Evolutionary conservation across 73 alveolate genomes (phyloP).

Genomic region (Stentor roeselii): DNA sequence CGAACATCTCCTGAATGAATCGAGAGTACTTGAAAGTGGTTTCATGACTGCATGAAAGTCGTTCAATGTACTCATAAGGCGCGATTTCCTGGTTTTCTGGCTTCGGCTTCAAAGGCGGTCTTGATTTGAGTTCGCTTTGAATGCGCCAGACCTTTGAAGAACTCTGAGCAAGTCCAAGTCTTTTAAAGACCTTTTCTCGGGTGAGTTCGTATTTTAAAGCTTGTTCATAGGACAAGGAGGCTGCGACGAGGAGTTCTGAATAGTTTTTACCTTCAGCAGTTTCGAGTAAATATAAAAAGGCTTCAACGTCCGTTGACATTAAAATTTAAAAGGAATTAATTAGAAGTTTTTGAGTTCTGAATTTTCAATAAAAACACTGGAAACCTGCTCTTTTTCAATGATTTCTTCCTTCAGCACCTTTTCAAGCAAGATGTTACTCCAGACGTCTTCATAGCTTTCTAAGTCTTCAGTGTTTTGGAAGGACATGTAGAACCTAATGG

Average conservation of each 20-base stretch:
- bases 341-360: neutral
- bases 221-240: neutral
- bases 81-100: neutral
- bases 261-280: conserved; percentile 18
- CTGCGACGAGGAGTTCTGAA: neutral
- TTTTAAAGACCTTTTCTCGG: neutral
- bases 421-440: conserved; percentile 43
- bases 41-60: neutral
- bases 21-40: neutral
- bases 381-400: neutral
- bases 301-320: conserved; percentile 19
- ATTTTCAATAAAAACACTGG: neutral
- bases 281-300: neutral
- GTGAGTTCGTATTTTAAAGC: neutral
- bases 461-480: conserved; percentile 55
- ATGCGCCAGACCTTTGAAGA: neutral
- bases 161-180: neutral
- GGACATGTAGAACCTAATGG: conserved; percentile 54
- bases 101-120: neutral
- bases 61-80: neutral
- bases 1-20: neutral
- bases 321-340: no score
- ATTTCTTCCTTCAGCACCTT: neutral
- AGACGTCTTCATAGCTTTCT: conserved; percentile 58
- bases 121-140: neutral